Base-by-base conservation (phyloP, 139 green algal species). In the Micractinium conductrix region DNA sequence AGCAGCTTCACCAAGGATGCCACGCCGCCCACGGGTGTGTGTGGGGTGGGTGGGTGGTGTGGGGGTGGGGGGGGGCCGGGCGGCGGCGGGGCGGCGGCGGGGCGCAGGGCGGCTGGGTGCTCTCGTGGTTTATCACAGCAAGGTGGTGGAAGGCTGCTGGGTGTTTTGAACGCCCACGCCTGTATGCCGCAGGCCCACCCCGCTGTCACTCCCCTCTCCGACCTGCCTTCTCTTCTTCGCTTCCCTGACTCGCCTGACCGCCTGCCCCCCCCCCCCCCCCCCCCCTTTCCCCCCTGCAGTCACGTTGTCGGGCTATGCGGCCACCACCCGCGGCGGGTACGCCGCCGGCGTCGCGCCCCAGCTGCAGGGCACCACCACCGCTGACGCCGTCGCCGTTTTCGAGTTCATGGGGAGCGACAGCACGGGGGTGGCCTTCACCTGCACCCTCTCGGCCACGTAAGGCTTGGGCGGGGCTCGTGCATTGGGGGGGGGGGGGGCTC, bases 351-450 rank as follows among this genome's bases (percentile, higher is more conserved):
- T n/a, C n/a, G n/a, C n/a, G n/a, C n/a, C 48, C 43, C 45, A 43
- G 28, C 42, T 62, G 24, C 78, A 63, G 22, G 26, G 33, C 42
- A 12, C 55, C 2, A 10, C 50, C 30, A 88, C 78, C 48, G 22
- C 79, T 50, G 40, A 24, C 37, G 60, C 65, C 30, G 71, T 14
- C 14, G 83, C 85, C 22, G 30, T 45, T 9, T 86, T 95, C 24
- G 35, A 40, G 24, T 93, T 91, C 33, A 17, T 33, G 21, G 87
- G 78, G 55, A 58, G 30, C 38, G 92, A 95, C 70, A 43, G 68
- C 42, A 90, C 67, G 26, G 21, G 85, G 8, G 86, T 95, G 21
- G 84, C 45, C 74, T 94, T 86, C 75, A 78, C 48, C 30, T 95
- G 92, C 87, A 74, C 37, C 7, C 73, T 94, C n/a, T 28, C 5